Evolutionary conservation across 2,329 filamentous ascomycete genomes (phyloP).

Genomic region (Pestalotiopsis sp.): DNA sequence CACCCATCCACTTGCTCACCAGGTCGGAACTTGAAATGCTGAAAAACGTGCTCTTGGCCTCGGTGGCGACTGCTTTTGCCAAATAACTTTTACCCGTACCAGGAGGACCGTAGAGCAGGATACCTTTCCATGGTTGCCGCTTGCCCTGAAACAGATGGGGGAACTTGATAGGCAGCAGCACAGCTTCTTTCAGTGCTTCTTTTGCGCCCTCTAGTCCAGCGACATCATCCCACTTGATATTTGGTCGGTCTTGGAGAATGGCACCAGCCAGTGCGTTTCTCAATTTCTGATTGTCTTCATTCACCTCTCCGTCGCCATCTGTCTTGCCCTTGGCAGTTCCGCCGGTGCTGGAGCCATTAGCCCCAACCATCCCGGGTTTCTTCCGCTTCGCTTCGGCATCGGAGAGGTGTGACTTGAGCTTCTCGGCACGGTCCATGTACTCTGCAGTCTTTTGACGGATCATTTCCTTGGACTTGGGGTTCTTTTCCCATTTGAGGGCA

Average conservation of each 20-base stretch:
- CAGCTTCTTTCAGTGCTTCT: conserved; percentile 96
- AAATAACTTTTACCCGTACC: conserved; percentile 98
- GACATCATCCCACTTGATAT: conserved; percentile 97
- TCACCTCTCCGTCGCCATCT: conserved; percentile 60
- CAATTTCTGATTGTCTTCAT: conserved; percentile 95
- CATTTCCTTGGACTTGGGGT: conserved; percentile 94
- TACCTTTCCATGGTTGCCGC: conserved; percentile 97
- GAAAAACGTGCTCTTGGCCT: conserved; percentile 99
- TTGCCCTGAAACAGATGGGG: conserved; percentile 95
- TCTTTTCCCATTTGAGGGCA: conserved; percentile 99
- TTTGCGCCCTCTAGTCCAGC: conserved; percentile 93
- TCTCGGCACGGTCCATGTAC: conserved; percentile 99
- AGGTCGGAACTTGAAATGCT: conserved; percentile 96
- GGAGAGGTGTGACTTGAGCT: conserved; percentile 88
- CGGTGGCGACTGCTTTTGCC: conserved; percentile 95
- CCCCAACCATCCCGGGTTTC: conserved; percentile 72
- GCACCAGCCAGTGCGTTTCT: conserved; percentile 87
- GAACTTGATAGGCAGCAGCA: conserved; percentile 97
- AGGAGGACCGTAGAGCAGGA: conserved; percentile 91
- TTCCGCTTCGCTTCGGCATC: conserved; percentile 72
- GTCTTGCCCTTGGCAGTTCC: conserved; percentile 65
- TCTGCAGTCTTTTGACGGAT: conserved; percentile 93
- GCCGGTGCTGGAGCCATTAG: conserved; percentile 68
- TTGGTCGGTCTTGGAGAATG: conserved; percentile 92
- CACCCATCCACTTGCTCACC: conserved; percentile 99